Evolutionary conservation across 73 alveolate species (phyloP).

Genomic region (Uronychia setigera): DNA sequence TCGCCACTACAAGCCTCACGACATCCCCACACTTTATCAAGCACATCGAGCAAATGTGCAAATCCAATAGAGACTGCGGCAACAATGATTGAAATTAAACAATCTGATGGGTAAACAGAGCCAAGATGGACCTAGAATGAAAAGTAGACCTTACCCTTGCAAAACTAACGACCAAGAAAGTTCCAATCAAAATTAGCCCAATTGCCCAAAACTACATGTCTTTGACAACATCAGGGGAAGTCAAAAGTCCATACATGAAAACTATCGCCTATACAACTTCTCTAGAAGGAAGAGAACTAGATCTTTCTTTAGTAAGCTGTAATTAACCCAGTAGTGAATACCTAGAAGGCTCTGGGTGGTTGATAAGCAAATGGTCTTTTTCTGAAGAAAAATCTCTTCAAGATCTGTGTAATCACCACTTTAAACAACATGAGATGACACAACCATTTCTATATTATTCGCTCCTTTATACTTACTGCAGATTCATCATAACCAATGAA

Average conservation of each 20-base stretch:
- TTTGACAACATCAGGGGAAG: no score
- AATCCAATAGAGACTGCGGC: no score
- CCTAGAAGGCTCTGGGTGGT: neutral
- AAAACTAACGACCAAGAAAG: neutral
- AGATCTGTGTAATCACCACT: neutral
- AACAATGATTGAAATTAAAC: neutral
- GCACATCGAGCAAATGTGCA: no score
- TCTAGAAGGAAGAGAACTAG: neutral
- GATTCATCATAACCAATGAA: neutral
- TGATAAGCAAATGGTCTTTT: neutral
- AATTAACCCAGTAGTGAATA: neutral
- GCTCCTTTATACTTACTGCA: neutral
- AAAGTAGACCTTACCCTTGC: neutral
- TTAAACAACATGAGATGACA: neutral
- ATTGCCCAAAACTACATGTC: neutral
- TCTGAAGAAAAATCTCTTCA: neutral
- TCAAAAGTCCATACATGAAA: neutral
- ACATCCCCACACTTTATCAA: no score
- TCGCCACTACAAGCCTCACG: no score
- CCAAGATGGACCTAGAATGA: neutral
- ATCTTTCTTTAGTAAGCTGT: neutral
- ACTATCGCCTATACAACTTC: neutral
- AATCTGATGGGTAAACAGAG: neutral
- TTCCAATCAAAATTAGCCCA: neutral
- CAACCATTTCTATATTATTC: neutral